Conservation (phyloP, 202 grass and related monocot species). For the Bolboschoenoplectus hybrid region DNA sequence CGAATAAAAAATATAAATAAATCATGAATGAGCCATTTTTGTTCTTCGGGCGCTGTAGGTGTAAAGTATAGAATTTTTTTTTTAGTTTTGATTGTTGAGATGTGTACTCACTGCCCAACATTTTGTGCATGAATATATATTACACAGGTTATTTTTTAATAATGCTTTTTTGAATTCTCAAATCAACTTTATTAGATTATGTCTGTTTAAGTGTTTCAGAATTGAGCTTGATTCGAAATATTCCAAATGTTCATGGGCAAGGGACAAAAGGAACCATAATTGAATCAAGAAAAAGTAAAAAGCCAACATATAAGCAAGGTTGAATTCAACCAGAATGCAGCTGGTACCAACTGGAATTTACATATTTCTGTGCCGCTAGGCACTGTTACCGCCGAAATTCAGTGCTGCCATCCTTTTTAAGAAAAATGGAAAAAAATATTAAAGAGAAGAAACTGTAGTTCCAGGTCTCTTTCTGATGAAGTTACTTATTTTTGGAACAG, state of each 20-base stretch:
- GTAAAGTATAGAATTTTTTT: background rate
- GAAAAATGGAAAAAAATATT: background rate
- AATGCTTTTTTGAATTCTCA: background rate
- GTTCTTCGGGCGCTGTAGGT: background rate
- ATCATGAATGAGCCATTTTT: background rate
- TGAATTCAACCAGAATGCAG: background rate
- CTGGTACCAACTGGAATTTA: conserved; percentile 10
- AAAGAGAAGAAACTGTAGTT: background rate
- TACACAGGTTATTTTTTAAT: background rate
- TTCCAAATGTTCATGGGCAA: conserved; percentile 2
- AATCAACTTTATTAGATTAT: background rate
- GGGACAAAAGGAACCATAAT: conserved; percentile 8
- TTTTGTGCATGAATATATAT: background rate
- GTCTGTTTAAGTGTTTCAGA: background rate
- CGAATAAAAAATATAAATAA: background rate
- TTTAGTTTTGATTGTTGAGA: background rate
- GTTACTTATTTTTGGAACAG: conserved; percentile 1
- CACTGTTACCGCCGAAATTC: background rate
- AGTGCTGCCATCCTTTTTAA: background rate
- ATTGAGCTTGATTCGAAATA: conserved; percentile 6
- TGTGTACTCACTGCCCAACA: background rate
- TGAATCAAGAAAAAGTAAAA: background rate
- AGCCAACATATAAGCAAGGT: background rate
- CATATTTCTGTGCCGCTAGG: background rate
- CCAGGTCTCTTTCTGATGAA: conserved; percentile 19